A percentile compares a stretch with the other conserved stretches of the same genome.
Conservation (phyloP, 148 eudicot species). For the Camellia lanceoleosa region DNA sequence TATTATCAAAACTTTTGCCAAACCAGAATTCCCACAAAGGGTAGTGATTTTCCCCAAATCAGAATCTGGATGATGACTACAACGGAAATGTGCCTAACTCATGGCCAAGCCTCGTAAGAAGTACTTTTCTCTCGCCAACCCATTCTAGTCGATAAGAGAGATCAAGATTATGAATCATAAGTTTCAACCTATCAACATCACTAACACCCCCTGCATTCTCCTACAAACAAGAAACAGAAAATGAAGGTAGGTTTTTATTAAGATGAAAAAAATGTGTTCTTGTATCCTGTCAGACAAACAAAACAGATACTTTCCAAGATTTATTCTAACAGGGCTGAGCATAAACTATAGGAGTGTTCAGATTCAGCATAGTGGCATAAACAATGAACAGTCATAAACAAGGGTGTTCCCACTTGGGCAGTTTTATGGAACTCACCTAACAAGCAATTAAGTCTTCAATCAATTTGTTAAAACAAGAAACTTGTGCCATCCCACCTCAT, state of each 20-base stretch:
- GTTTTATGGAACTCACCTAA: background rate
- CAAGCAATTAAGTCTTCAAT: background rate
- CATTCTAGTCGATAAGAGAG: conserved; percentile 83
- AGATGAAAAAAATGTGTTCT: background rate
- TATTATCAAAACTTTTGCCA: background rate
- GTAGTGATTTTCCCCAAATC: background rate
- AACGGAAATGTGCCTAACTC: conserved; percentile 73
- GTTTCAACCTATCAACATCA: conserved; percentile 59
- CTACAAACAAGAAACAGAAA: conserved; percentile 35
- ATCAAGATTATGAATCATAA: conserved; percentile 74
- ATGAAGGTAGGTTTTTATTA: background rate
- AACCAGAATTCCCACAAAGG: background rate
- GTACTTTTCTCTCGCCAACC: conserved; percentile 70
- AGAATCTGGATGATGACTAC: conserved; percentile 18
- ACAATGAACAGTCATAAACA: background rate
- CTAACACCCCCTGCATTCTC: conserved; percentile 35
- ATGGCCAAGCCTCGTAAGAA: conserved; percentile 61
- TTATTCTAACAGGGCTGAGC: background rate
- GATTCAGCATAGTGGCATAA: background rate
- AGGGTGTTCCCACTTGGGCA: background rate
- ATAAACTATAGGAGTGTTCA: background rate
- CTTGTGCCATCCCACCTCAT: background rate
- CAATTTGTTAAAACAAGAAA: background rate
- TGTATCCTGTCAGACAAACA: background rate
- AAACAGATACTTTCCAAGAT: background rate